Base-by-base conservation (phyloP, 352 stramenopile species). In the Globisporangium viniferum region DNA sequence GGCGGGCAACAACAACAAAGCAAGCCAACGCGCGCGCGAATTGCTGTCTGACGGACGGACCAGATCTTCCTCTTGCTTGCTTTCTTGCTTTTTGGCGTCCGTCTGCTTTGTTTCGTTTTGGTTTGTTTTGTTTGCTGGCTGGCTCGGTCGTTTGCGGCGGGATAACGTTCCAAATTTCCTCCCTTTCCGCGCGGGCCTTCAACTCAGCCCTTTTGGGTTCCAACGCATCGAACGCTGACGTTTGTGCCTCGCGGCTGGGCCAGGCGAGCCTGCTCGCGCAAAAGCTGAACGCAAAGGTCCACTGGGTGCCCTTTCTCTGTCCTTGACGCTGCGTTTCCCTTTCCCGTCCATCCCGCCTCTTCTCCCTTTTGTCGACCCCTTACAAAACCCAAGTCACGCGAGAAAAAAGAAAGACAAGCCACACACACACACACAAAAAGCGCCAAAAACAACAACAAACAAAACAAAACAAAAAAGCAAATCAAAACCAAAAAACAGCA, bases 111-210 rank as follows among this genome's bases (percentile, higher is more conserved):
- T 10, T 35, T 20, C 20, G 20, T 33, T 33, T 33, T 33, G 29
- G 29, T 33, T 2, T 33, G 29, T 0, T 33, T 33, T 33, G 29
- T 5, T 57, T 6, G n/a, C n/a, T 41, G 24, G 22, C 20, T 12
- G 27, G 18, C n/a, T 18, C 22, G n/a, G 27, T 55, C 39, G 39
- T 64, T 39, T 29, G 59, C 35, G 59, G 44, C 39, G 36, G 24
- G 29, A 57, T 65, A 65, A 65, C 41, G 59, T 65, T 65, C 59
- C 59, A 65, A 65, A 49, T 65, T 65, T n/a, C 59, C 59, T 22
- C 27, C 33, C 29, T 24, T 64, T 39, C 36, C 15, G 41, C 31
- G 18, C 41, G 31, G 29, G 27, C 59, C 59, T 65, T 65, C 59
- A 65, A 65, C 59, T 65, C 44, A 24, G 22, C 27, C 58, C 59